Evolutionary conservation across 2,329 filamentous ascomycete species (phyloP), one percentile per base, ranked within the genome.

Genomic region (Aspergillus sp.): DNA sequence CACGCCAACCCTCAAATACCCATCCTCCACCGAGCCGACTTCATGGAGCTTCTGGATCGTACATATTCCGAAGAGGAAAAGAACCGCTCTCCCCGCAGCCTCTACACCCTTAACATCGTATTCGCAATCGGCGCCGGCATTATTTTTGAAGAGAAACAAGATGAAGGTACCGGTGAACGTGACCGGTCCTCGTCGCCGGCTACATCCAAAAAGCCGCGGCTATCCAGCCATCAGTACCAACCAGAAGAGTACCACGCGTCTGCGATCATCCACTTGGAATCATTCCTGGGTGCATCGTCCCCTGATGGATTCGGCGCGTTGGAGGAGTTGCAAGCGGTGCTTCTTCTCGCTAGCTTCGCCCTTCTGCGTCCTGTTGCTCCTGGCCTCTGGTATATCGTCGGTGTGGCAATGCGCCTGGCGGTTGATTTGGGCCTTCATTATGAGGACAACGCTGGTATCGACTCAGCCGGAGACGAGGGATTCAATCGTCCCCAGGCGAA

Each of bases 221-320:
- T 64, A 63, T 82, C 70, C 70, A 82, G 66, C 70, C 81, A 76
- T 74, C 85, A 86, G 67, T 79, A 81, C 58, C 90, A 95, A 68
- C 92, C 93, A 1, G 94, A 97, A 68, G 91, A 96, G 70, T 97
- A 97, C 68, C 93, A 97, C 70, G 92, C 94, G 1, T 94, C 91
- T 50, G 93, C 93, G 14, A 95, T 96, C 60, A 83, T 95, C 16
- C 90, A 97, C 67, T 79, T 97, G 6, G 93, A 96, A 67, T 85
- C 87, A 7, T 96, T 94, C 65, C 78, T 96, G 14, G 78, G 79
- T 1, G 88, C 88, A 22, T 79, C 82, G 26, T 73, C 80, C 5
- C 72, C 76, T 7, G 82, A 86, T 63, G 82, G 87, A 24, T 90
- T 89, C 59, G 89, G 89, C n/a, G 91, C 90, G 0, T 72, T 97